Evolutionary conservation across 192 early-diverging fungal genomes (phyloP).

Genomic region (Coemansia sp.): DNA sequence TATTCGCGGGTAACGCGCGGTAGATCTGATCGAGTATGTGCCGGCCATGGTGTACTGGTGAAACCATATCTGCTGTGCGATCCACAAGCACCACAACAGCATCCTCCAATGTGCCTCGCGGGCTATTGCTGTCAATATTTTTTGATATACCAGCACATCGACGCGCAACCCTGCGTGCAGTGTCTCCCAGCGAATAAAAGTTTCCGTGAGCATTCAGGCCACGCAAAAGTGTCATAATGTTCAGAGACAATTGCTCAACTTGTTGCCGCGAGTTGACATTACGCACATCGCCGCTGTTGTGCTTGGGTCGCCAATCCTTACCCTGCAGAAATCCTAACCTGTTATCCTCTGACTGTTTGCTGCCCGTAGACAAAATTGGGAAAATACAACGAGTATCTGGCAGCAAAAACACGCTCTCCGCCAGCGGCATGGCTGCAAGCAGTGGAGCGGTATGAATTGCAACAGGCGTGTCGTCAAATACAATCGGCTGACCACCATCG

Average conservation of each 20-base stretch:
- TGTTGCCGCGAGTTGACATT: slow-evolving; percentile 16
- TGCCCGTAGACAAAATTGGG: background rate
- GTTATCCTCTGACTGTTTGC: background rate
- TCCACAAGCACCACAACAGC: slow-evolving; percentile 44
- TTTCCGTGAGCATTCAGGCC: slow-evolving; percentile 21
- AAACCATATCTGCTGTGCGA: slow-evolving; percentile 38
- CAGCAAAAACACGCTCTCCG: slow-evolving; percentile 24
- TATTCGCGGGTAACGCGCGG: slow-evolving; percentile 11
- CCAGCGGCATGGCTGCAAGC: slow-evolving; percentile 11
- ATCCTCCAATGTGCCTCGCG: background rate
- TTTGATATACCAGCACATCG: slow-evolving; percentile 29
- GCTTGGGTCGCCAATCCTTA: background rate
- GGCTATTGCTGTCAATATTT: background rate
- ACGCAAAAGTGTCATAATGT: slow-evolving; percentile 20
- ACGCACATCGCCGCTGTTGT: background rate
- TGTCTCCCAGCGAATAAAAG: slow-evolving; percentile 46
- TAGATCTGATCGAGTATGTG: slow-evolving; percentile 35
- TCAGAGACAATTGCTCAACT: slow-evolving; percentile 34
- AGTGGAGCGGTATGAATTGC: slow-evolving; percentile 15
- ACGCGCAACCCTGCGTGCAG: slow-evolving; percentile 25
- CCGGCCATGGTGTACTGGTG: slow-evolving; percentile 31
- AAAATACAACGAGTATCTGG: slow-evolving; percentile 17
- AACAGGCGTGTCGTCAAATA: slow-evolving; percentile 9
- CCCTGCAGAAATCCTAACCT: background rate
- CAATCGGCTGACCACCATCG: background rate